Conservation (phyloP, 805 yeast species). For the Candida verbasci region DNA sequence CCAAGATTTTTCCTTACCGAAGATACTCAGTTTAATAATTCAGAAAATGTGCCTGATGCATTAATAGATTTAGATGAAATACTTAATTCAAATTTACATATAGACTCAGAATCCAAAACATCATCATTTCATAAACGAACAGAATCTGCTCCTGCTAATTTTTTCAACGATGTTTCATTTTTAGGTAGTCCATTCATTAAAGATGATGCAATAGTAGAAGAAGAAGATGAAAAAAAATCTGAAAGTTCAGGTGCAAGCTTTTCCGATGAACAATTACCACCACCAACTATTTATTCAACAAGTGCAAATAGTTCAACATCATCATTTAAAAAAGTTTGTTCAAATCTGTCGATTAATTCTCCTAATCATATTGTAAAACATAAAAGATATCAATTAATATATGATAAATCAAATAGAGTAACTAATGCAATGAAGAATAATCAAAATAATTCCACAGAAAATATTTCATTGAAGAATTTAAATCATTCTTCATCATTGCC, state of each 20-base stretch:
- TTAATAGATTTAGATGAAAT: constrained; percentile 39
- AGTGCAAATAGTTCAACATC: constrained; percentile 34
- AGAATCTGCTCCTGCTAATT: no score
- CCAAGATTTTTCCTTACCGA: constrained; percentile 9
- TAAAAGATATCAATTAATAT: constrained; percentile 42
- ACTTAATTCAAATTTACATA: constrained; percentile 27
- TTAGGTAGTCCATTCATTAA: constrained; percentile 26
- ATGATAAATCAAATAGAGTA: constrained; percentile 41
- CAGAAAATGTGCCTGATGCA: constrained; percentile 28
- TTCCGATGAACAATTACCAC: constrained; percentile 16
- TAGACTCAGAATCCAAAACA: no score
- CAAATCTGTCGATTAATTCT: constrained; percentile 36
- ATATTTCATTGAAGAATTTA: constrained; percentile 2
- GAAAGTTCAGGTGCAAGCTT: background rate
- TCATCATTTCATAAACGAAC: no score
- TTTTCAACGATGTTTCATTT: no score
- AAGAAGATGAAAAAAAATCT: constrained; percentile 10
- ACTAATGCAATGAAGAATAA: constrained; percentile 43
- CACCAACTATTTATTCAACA: constrained; percentile 20
- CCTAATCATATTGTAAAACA: no score
- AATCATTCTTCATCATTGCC: constrained; percentile 10
- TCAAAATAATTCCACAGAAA: constrained; percentile 14
- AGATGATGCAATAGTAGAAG: constrained; percentile 10
- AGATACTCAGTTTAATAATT: constrained; percentile 4
- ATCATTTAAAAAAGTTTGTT: constrained; percentile 27